These are phyloP conservation scores for Echium plantagineum DNA, from an alignment of 257 asterid genomes.

Conservation along the genomic window DNA sequence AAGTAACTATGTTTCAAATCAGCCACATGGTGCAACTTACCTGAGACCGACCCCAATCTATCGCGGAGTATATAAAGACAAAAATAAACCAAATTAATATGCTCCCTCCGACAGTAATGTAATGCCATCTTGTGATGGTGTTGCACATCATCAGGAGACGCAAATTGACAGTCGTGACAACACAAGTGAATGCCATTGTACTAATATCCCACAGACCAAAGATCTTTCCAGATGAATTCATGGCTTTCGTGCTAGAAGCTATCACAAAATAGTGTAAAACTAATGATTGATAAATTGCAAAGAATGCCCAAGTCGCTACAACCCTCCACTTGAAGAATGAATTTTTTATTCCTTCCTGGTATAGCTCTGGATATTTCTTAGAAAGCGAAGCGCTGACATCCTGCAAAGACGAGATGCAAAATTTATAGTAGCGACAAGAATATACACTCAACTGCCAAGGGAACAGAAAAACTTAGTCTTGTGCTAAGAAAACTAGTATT, in stretches of 20 bases:
- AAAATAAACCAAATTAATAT: conserved; percentile 73
- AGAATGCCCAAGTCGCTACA: conserved; percentile 84
- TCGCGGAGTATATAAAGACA: conserved; percentile 76
- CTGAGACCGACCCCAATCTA: conserved; percentile 72
- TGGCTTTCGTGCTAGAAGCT: conserved; percentile 51
- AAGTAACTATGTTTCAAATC: not conserved
- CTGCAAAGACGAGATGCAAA: conserved; percentile 21
- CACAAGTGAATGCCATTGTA: conserved; percentile 92
- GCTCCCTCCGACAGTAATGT: conserved; percentile 92
- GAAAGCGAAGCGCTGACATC: conserved; percentile 88
- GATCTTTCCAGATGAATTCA: conserved; percentile 79
- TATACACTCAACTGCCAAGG: conserved; percentile 1
- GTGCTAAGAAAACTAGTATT: not conserved
- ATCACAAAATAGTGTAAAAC: conserved; percentile 59
- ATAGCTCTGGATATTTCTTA: conserved; percentile 89
- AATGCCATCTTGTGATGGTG: conserved; percentile 94
- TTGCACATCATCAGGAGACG: conserved; percentile 97
- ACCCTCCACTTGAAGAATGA: conserved; percentile 89
- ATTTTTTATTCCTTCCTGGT: conserved; percentile 93
- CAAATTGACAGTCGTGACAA: conserved; percentile 85
- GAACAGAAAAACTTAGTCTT: not conserved
- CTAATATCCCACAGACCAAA: conserved; percentile 98
- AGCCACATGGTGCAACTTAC: conserved; percentile 19
- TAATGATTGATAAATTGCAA: conserved; percentile 77
- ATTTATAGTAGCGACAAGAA: not conserved